These are phyloP conservation scores for Leptographium galeiforme DNA, from an alignment of 2,329 filamentous ascomycete species.

Conservation along the genomic window DNA sequence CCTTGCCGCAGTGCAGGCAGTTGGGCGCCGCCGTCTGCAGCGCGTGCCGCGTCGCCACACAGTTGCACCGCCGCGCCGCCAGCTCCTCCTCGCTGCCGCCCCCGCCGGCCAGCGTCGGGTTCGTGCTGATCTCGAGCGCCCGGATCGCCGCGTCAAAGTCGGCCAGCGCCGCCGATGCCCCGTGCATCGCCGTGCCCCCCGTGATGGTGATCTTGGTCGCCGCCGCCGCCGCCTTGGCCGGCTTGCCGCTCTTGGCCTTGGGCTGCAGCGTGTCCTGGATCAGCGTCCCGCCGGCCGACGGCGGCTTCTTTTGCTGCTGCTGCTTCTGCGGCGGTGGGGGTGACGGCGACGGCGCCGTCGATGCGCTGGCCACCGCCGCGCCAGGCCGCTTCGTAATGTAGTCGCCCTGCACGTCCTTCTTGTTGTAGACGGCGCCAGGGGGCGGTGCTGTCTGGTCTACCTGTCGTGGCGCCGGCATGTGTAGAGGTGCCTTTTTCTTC, in stretches of 20 bases:
- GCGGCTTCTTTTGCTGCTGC: conserved; percentile 18
- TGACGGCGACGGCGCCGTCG: conserved; percentile 32
- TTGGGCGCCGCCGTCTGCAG: conserved; percentile 86
- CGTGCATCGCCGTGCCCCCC: conserved; percentile 71
- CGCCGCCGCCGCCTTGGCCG: conserved; percentile 18
- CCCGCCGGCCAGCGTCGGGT: conserved; percentile 48
- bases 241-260: conserved; percentile 40
- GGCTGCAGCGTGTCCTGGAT: conserved; percentile 56
- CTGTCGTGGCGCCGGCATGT: conserved; percentile 49
- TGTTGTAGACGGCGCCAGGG: conserved; percentile 57
- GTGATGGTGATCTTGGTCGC: conserved; percentile 47
- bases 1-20: conserved; percentile 83
- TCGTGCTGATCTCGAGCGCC: conserved; percentile 80
- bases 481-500: conserved; percentile 50
- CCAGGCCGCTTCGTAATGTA: conserved; percentile 47
- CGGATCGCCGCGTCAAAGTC: conserved; percentile 73
- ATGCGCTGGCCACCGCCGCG: not conserved
- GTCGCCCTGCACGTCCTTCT: conserved; percentile 55
- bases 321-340: conserved; percentile 11
- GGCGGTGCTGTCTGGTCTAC: conserved; percentile 51
- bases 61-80: conserved; percentile 61
- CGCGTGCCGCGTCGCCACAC: conserved; percentile 77
- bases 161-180: conserved; percentile 58
- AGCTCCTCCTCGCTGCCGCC: conserved; percentile 28
- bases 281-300: conserved; percentile 61